Evolutionary conservation across 2,329 filamentous ascomycete genomes (phyloP).

Genomic region (Periconia macrospinosa): DNA sequence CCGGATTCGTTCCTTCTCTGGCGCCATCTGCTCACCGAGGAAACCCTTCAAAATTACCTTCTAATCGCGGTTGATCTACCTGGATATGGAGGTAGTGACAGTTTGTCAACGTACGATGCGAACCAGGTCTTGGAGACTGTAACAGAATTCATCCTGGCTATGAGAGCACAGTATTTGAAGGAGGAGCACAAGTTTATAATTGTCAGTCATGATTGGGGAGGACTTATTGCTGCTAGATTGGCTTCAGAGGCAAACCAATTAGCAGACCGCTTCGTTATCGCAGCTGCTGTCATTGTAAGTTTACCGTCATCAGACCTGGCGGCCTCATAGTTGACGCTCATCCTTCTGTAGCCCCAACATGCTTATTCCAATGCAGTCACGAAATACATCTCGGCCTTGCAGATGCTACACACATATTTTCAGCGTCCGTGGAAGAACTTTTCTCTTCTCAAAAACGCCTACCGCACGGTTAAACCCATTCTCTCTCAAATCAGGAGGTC

Average conservation of each 20-base stretch:
- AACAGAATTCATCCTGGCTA: slow-evolving; percentile 55
- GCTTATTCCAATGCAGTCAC: slow-evolving; percentile 47
- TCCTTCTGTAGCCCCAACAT: slow-evolving; percentile 43
- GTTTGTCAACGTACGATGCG: slow-evolving; percentile 52
- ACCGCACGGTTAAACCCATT: slow-evolving; percentile 50
- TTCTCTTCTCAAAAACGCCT: slow-evolving; percentile 49
- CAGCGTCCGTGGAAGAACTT: slow-evolving; percentile 51
- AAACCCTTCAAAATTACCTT: slow-evolving; percentile 44
- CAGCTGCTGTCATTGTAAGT: slow-evolving; percentile 57
- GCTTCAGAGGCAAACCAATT: slow-evolving; percentile 61
- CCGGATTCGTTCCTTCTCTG: slow-evolving; percentile 62
- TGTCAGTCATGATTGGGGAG: slow-evolving; percentile 60
- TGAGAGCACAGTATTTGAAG: slow-evolving; percentile 50
- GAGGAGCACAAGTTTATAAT: slow-evolving; percentile 44
- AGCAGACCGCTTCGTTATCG: slow-evolving; percentile 59
- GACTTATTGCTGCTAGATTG: slow-evolving; percentile 55
- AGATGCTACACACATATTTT: slow-evolving; percentile 55
- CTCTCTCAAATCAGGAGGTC: slow-evolving; percentile 53
- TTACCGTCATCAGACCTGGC: background rate
- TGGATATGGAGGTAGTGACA: slow-evolving; percentile 61
- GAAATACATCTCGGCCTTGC: slow-evolving; percentile 46
- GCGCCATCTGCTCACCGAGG: slow-evolving; percentile 51
- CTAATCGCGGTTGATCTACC: slow-evolving; percentile 61
- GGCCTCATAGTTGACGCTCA: background rate
- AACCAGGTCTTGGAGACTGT: slow-evolving; percentile 57